Evolutionary conservation across 805 yeast species (phyloP).

Genomic region (Candida corydali): DNA sequence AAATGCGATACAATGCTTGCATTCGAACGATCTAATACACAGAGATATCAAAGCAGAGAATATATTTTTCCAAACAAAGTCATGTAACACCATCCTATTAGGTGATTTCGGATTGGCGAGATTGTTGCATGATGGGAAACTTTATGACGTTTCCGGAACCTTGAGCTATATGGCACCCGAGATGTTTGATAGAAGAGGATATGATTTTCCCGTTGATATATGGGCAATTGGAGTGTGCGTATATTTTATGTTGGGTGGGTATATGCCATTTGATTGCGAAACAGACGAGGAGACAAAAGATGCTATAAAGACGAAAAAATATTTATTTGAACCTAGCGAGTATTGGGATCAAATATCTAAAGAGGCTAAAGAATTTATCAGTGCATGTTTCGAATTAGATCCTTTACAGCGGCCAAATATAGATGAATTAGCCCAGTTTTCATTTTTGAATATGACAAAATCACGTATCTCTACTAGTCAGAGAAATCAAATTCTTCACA

Average conservation of each 20-base stretch:
- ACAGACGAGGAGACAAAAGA: conserved; percentile 62
- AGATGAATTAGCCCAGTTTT: not conserved
- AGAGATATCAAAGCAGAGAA: conserved; percentile 75
- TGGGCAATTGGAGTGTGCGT: conserved; percentile 77
- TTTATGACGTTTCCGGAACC: conserved; percentile 59
- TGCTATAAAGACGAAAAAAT: conserved; percentile 59
- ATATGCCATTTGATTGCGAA: conserved; percentile 76
- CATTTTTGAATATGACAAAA: not conserved
- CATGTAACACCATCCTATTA: conserved; percentile 37
- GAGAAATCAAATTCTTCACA: not conserved
- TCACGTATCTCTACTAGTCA: not conserved
- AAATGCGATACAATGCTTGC: conserved; percentile 56
- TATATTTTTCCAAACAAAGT: conserved; percentile 42
- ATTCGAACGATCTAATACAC: conserved; percentile 57
- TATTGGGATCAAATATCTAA: conserved; percentile 50
- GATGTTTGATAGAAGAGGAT: conserved; percentile 47
- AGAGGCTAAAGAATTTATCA: conserved; percentile 57
- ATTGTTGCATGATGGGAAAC: conserved; percentile 28
- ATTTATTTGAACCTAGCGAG: conserved; percentile 56
- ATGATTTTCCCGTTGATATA: conserved; percentile 58
- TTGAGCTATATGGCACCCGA: conserved; percentile 78
- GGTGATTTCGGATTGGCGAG: conserved; percentile 68
- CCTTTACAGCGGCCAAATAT: conserved; percentile 31
- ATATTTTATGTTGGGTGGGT: conserved; percentile 68
- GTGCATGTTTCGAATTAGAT: conserved; percentile 47